Evolutionary conservation across 352 stramenopile genomes (phyloP), one percentile per base, ranked within the genome.

Genomic region (Pythium biforme): DNA sequence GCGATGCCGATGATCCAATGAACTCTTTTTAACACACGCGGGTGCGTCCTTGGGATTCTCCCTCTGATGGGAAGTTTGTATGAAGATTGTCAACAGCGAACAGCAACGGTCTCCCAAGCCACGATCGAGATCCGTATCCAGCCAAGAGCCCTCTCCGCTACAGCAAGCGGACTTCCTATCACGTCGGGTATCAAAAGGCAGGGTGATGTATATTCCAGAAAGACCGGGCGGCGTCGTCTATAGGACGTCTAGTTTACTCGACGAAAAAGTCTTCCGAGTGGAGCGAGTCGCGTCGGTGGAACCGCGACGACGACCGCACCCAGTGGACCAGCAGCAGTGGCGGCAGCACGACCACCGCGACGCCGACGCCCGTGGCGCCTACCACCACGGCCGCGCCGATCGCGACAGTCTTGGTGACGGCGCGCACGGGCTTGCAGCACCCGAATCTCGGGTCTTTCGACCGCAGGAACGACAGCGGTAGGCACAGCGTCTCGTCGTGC

Each of bases 401-500:
- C 15, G 92, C 74, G 0, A 73, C 70, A 29, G 74, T 83, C 73
- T 94, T 94, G 52, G 81, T 92, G 26, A 90, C 72, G 12, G 72
- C 79, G 8, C 83, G 85, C 63, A 94, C 66, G 8, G 85, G 83
- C 26, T 73, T 60, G 62, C 79, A 88, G 46, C 71, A 85, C 39
- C 85, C 85, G 39, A 74, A 86, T 26, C 79, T 83, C 49, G 62
- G 71, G 73, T 76, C 87, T 49, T 88, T 86, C 26, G 85, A 94
- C 47, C 73, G 70, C 25, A 88, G 59, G 54, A 94, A 92, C 15
- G 76, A 68, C 29, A 90, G 67, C 48, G 80, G 79, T 27, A 88
- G 58, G 64, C 85, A 94, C 52, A 94, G 49, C 40, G 73, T 88
- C 68, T 92, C 83, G 61, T 89, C 70, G 66, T 94, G 85, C n/a